A percentile compares a stretch with the other conserved stretches of the same genome.
These are phyloP conservation scores for Tetrastigma voinierianum DNA, from an alignment of 164 flowering plant genomes.

Conservation along the genomic window DNA sequence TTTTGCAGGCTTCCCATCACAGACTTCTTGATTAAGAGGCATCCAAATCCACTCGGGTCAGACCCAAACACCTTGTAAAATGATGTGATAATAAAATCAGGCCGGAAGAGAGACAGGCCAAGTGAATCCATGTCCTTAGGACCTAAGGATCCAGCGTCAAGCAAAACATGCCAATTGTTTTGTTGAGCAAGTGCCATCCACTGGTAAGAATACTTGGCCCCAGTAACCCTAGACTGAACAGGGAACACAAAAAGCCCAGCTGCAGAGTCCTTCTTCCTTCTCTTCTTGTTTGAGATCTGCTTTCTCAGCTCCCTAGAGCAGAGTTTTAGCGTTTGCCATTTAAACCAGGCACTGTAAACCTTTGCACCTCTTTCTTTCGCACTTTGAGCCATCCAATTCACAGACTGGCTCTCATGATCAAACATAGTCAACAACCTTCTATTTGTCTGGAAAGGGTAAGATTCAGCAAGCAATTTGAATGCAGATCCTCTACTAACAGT, in stretches of 20 bases:
- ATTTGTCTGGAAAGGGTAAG: slow-evolving; percentile 84
- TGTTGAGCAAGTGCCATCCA: slow-evolving; percentile 98
- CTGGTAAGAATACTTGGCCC: slow-evolving; percentile 89
- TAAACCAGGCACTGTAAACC: slow-evolving; percentile 71
- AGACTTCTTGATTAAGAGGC: slow-evolving; percentile 86
- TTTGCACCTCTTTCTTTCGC: slow-evolving; percentile 79
- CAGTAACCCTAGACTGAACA: slow-evolving; percentile 88
- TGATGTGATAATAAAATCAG: slow-evolving; percentile 86
- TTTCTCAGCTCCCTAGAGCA: slow-evolving; percentile 79
- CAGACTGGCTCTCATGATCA: slow-evolving; percentile 80
- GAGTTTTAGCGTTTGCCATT: slow-evolving; percentile 76
- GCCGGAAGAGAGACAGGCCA: slow-evolving; percentile 81
- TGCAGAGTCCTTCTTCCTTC: slow-evolving; percentile 79
- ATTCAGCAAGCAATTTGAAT: slow-evolving; percentile 79
- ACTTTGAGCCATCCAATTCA: slow-evolving; percentile 76
- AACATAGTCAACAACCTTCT: slow-evolving; percentile 82
- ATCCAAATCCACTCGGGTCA: slow-evolving; percentile 96
- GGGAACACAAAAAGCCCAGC: slow-evolving; percentile 86
- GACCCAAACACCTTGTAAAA: slow-evolving; percentile 84
- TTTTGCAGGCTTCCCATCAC: slow-evolving; percentile 73
- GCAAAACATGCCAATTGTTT: slow-evolving; percentile 91
- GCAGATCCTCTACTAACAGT: slow-evolving; percentile 94
- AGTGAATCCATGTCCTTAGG: slow-evolving; percentile 97
- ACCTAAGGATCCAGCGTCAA: slow-evolving; percentile 92
- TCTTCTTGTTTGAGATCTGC: slow-evolving; percentile 71